A percentile compares a stretch with the other conserved stretches of the same genome.
Evolutionary conservation across 1,139 yeast species (phyloP).

Genomic region (Diutina sp.): DNA sequence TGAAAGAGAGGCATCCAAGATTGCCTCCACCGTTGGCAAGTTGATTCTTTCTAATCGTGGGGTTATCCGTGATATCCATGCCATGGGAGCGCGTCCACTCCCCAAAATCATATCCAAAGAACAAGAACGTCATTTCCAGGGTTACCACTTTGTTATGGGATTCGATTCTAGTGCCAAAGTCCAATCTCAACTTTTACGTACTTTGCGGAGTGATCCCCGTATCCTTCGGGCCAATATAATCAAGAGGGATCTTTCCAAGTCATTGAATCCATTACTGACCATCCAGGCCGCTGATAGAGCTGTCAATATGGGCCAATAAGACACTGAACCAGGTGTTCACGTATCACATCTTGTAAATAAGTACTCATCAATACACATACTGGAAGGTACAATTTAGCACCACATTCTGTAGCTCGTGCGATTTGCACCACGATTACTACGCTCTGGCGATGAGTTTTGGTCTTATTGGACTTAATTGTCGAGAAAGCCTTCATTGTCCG

Average conservation of each 20-base stretch:
- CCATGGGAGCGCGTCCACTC: slow-evolving; percentile 65
- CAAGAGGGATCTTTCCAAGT: slow-evolving; percentile 48
- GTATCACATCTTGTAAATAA: not conserved
- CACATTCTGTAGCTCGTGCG: too few species aligned
- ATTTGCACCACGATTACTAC: too few species aligned
- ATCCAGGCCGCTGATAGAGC: slow-evolving; percentile 12
- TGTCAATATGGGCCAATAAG: not conserved
- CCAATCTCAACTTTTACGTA: slow-evolving; percentile 72
- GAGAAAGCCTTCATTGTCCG: too few species aligned
- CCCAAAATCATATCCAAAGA: slow-evolving; percentile 78
- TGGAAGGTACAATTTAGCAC: not conserved
- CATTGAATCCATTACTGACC: slow-evolving; percentile 42
- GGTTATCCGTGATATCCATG: slow-evolving; percentile 68
- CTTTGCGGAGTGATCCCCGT: slow-evolving; percentile 80
- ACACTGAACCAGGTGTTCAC: not conserved
- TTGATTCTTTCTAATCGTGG: slow-evolving; percentile 84
- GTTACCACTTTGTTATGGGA: slow-evolving; percentile 73
- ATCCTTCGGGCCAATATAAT: slow-evolving; percentile 68
- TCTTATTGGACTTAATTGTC: too few species aligned
- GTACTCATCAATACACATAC: not conserved
- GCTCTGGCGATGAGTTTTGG: too few species aligned
- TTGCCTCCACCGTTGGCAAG: slow-evolving; percentile 73
- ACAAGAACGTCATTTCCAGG: slow-evolving; percentile 84
- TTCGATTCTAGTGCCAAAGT: slow-evolving; percentile 82
- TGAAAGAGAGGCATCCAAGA: slow-evolving; percentile 53